These are phyloP conservation scores for Dendryphion nanum DNA, from an alignment of 2,329 filamentous ascomycete species.

Conservation along the genomic window DNA sequence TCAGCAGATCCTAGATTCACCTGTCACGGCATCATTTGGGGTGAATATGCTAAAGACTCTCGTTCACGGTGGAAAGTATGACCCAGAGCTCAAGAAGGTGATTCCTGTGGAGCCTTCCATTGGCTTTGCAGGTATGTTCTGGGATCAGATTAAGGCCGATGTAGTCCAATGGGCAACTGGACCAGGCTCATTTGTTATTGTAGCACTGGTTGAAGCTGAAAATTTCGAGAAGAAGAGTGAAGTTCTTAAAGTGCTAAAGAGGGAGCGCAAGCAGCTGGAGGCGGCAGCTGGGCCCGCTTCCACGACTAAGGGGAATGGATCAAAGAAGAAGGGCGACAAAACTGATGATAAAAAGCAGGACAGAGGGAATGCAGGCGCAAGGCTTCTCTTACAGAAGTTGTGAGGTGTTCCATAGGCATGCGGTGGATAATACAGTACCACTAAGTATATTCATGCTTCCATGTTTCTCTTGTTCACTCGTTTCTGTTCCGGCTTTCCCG, in stretches of 20 bases:
- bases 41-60: constrained; percentile 89
- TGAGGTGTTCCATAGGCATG: too few relatives aligned
- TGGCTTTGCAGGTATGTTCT: constrained; percentile 79
- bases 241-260: constrained; percentile 68
- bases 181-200: constrained; percentile 79
- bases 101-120: constrained; percentile 73
- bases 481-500: too few relatives aligned
- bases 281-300: constrained; percentile 59
- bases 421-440: too few relatives aligned
- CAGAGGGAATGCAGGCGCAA: constrained; percentile 47
- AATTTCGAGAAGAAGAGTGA: constrained; percentile 67
- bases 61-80: constrained; percentile 84
- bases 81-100: constrained; percentile 68
- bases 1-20: constrained; percentile 33
- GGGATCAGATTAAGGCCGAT: constrained; percentile 72
- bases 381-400: constrained; percentile 45
- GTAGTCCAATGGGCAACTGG: constrained; percentile 83
- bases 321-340: constrained; percentile 20
- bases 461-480: too few relatives aligned
- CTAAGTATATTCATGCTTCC: too few relatives aligned
- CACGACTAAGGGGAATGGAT: constrained; percentile 17
- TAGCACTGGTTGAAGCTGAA: constrained; percentile 72
- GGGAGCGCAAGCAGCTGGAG: constrained; percentile 69
- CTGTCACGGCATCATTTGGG: constrained; percentile 48
- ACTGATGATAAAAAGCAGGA: constrained; percentile 38